Evolutionary conservation across 441 rosid species (phyloP).

Genomic region (Bruguiera hainesii): DNA sequence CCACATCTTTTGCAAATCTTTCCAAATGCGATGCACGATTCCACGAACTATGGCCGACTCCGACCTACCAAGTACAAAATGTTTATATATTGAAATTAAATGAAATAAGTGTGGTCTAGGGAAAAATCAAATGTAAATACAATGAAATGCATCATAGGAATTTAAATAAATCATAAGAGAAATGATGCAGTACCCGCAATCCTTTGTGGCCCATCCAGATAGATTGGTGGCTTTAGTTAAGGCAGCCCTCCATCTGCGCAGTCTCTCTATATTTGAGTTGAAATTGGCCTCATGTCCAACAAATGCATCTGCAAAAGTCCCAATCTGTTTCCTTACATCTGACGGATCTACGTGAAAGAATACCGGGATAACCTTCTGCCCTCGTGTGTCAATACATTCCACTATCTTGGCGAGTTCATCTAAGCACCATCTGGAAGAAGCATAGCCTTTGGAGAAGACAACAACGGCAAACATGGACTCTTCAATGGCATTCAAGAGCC

Average conservation of each 20-base stretch:
- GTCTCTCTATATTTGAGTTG: neutral
- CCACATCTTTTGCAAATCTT: neutral
- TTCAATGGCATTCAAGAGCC: neutral
- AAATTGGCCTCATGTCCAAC: neutral
- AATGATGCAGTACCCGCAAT: neutral
- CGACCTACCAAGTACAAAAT: no score
- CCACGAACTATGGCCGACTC: neutral
- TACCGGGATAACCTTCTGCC: neutral
- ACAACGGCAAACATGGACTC: neutral
- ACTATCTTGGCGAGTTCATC: neutral
- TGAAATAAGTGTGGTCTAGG: no score
- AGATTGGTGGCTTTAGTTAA: neutral
- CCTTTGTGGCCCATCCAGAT: neutral
- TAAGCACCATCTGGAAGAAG: neutral
- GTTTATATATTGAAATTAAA: no score
- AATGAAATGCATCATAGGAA: neutral
- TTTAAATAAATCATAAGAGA: neutral
- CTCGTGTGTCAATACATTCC: neutral
- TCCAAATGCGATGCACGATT: neutral
- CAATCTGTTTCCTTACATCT: neutral
- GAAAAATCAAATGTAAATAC: no score
- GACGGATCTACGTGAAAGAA: neutral
- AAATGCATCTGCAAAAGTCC: neutral
- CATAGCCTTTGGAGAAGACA: neutral
- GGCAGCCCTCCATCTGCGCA: neutral